These are phyloP conservation scores for Rhodosporidiobolus sp. DNA, from an alignment of 768 basidiomycete species.

Conservation along the genomic window DNA sequence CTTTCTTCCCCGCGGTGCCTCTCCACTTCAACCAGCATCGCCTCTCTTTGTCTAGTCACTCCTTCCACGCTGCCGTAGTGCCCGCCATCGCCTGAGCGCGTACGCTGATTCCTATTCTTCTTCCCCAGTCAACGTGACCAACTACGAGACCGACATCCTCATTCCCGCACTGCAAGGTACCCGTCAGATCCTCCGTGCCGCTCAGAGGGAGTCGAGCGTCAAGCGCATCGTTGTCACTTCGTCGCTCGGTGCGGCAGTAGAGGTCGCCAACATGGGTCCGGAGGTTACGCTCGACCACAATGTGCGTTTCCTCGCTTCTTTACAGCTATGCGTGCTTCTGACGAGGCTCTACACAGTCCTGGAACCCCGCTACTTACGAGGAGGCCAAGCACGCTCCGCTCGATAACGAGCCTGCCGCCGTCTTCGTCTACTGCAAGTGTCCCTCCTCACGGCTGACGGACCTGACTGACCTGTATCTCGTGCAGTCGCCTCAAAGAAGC, in stretches of 20 bases:
- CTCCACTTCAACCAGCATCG: too few species aligned
- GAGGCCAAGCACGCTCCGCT: conserved; percentile 45
- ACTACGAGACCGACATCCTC: conserved; percentile 28
- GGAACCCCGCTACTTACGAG: conserved; percentile 59
- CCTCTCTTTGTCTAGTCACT: too few species aligned
- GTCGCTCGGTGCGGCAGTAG: conserved; percentile 53
- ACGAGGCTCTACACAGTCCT: conserved; percentile 55
- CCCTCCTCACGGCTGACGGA: background rate
- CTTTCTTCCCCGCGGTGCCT: too few species aligned
- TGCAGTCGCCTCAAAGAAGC: conserved; percentile 57
- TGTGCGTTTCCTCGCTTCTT: too few species aligned
- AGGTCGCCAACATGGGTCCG: background rate
- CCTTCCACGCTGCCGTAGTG: too few species aligned
- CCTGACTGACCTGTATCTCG: background rate
- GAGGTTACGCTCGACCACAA: conserved; percentile 38
- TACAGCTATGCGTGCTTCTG: too few species aligned
- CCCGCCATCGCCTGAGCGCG: too few species aligned
- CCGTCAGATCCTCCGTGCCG: conserved; percentile 14
- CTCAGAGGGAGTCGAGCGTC: conserved; percentile 49
- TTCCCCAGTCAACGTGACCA: background rate
- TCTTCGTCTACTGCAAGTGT: conserved; percentile 6
- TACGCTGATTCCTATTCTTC: background rate
- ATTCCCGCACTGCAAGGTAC: conserved; percentile 26
- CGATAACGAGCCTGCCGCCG: background rate
- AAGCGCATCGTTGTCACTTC: conserved; percentile 69